phyloP scores from a whole-genome alignment of 306 rosid species.

The Inga laurina region DNA sequence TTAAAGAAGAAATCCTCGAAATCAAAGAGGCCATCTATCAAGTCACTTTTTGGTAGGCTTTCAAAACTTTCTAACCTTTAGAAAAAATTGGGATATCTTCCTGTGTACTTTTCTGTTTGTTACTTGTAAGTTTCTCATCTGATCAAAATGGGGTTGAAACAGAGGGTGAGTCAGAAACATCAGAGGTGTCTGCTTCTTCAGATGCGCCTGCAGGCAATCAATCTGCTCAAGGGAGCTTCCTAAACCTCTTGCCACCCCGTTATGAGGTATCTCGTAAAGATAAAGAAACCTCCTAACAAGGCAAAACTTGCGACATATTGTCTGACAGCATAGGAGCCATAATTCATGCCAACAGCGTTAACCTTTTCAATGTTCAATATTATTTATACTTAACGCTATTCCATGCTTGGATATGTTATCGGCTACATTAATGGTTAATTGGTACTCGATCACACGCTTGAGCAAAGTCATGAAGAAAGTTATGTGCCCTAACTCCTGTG shows the following conservation, averaged over 20 bases:
- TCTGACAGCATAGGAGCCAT: slow-evolving; percentile 40
- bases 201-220: slow-evolving; percentile 38
- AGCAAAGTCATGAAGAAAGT: slow-evolving; percentile 38
- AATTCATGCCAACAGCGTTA: slow-evolving; percentile 32
- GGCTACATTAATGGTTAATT: slow-evolving; percentile 31
- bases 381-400: slow-evolving; percentile 31
- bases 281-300: slow-evolving; percentile 48
- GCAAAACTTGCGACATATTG: slow-evolving; percentile 15
- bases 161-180: slow-evolving; percentile 61
- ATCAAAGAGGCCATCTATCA: slow-evolving; percentile 79
- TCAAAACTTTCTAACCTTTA: slow-evolving; percentile 21
- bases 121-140: slow-evolving; percentile 28
- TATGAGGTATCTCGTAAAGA: slow-evolving; percentile 44
- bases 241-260: slow-evolving; percentile 71
- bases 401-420: slow-evolving; percentile 30
- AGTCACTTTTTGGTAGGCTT: slow-evolving; percentile 85
- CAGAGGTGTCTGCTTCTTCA: slow-evolving; percentile 48
- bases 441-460: not conserved
- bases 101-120: slow-evolving; percentile 21
- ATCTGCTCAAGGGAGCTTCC: slow-evolving; percentile 71
- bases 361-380: slow-evolving; percentile 17
- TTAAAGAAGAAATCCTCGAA: slow-evolving; percentile 82
- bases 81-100: not conserved
- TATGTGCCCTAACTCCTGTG: slow-evolving; percentile 24
- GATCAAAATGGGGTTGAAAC: slow-evolving; percentile 33